These are phyloP conservation scores for Naegleria lovaniensis DNA, from an alignment of 208 protist species.

Conservation along the genomic window DNA sequence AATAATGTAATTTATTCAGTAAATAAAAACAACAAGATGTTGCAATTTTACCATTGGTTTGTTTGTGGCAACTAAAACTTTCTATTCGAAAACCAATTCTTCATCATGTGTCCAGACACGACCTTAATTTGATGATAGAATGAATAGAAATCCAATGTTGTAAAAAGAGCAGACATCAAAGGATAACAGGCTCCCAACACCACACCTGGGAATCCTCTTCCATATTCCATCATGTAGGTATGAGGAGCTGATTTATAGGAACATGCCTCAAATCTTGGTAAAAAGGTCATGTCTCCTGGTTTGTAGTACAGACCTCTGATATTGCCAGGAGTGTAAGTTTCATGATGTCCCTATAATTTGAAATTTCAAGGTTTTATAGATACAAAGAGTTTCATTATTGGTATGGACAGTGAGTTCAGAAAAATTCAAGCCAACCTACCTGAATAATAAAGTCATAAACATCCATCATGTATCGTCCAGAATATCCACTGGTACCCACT, in stretches of 20 bases:
- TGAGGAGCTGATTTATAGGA: background rate
- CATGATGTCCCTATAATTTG: background rate
- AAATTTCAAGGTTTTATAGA: no score
- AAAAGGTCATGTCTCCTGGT: background rate
- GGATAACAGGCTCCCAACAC: background rate
- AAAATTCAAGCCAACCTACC: no score
- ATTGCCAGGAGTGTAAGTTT: background rate
- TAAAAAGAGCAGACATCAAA: background rate
- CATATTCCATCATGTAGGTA: conserved; percentile 11
- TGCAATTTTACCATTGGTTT: no score
- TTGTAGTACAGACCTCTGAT: background rate
- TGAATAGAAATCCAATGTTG: conserved; percentile 10
- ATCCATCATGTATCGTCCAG: background rate
- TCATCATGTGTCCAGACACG: background rate
- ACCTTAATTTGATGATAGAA: conserved; percentile 4
- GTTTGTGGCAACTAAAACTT: no score
- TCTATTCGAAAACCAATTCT: background rate
- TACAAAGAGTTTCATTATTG: no score
- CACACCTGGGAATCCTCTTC: background rate
- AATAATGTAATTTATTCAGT: background rate
- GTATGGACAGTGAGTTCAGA: no score
- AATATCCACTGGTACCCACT: background rate
- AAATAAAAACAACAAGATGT: background rate
- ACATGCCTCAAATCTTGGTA: background rate
- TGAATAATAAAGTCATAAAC: background rate